Base-by-base conservation (phyloP, 2,329 filamentous ascomycete species). In the Zasmidium angulare region DNA sequence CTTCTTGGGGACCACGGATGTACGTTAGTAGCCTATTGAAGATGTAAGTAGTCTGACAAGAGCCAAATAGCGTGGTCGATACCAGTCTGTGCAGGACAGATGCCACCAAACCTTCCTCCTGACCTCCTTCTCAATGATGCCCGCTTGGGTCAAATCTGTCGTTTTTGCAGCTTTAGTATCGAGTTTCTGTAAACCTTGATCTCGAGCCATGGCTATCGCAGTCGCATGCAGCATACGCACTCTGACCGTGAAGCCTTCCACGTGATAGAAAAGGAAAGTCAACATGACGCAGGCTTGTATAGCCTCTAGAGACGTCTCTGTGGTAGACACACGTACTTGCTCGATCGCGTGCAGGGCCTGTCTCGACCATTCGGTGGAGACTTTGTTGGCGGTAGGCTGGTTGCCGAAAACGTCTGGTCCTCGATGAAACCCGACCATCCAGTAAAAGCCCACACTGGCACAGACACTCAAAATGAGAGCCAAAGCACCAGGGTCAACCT, bases 1-100 rank as follows among this genome's bases (percentile, higher is more conserved):
- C 76, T 56, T 80, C 77, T 40, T 78, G 74, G 1, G 76, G 75
- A 1, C 78, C 78, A 4, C 74, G 75, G n/a, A 77, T 67, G 47
- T 76, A 75, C 1, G 73, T 67, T 6, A 79, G 46, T 2, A 60
- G 20, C 48, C 48, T 50, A 19, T 17, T 19, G 46, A 26, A 11
- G 9, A 23, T 50, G 22, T 50, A 2, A 50, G 23, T 26, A n/a
- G 17, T 26, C 3, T 17, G n/a, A 19, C 36, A 9, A 43, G 6
- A 7, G 4, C 48, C 3, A 22, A 50, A 10, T 50, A 26, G 48
- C 21, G 2, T 50, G 2, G 19, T 26, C 9, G 21, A 26, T 26
- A 63, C 69, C 69, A 71, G 31, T 71, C 69, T 2, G 68, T 68
- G 46, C 61, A 58, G 9, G 60, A 56, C n/a, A 71, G 24, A 51